Evolutionary conservation across 305 asterid genomes (phyloP), one percentile per base, ranked within the genome.

Genomic region (Nicotiana rustica): DNA sequence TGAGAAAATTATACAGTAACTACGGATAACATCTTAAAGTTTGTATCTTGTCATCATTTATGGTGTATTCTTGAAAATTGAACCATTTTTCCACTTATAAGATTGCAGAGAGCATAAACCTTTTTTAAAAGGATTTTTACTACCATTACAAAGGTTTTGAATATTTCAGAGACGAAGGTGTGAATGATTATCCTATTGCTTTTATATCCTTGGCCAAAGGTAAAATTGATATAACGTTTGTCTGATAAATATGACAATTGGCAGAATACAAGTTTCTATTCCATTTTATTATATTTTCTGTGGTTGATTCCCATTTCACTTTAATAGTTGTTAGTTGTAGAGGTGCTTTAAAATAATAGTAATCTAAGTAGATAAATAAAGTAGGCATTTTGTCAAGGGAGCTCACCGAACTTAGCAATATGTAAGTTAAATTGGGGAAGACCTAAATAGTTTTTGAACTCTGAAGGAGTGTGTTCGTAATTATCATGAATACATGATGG

Each of bases 1-100:
- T 70, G 78, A 70, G 36, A 19, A 70, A 41, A 70, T 44, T 70
- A 13, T 70, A 21, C 10, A 18, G 76, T n/a, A 17, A 68, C 33
- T 41, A 41, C 21, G 35, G 35, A 5, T 41, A 5, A 18, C 3
- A 44, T 70, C 57, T 41, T n/a, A 69, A 69, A 38, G n/a, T 69
- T 1, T 69, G 77, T n/a, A 38, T 68, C 33, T 36, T 68, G 77
- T 9, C 56, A 67, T 17, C 33, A 2, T 69, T 5, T 68, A n/a
- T 21, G 41, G 5, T 38, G 10, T 10, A 70, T 41, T 25, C 60
- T 21, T 10, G 15, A 70, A 70, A 19, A 14, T 19, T 44, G 78
- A 44, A 44, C 6, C 4, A 6, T 67, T 35, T 67, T 13, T 67
- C 4, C 6, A 8, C 52, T 67, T 35, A 6, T 33, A 8, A 0